Base-by-base conservation (phyloP, 2,329 filamentous ascomycete species). In the Aspergillus sp. region DNA sequence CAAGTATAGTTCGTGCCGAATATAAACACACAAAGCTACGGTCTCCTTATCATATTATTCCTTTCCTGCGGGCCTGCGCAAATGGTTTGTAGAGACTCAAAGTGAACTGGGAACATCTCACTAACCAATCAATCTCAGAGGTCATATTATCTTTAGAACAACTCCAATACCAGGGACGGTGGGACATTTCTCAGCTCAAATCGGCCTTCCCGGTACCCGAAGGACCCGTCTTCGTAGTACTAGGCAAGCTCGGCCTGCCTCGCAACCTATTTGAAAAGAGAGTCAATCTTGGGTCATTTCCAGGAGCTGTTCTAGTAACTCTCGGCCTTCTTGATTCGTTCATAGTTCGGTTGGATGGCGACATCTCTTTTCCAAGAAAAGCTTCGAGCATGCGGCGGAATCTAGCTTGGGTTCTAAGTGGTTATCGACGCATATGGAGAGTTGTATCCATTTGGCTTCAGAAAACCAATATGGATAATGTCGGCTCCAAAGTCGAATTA, bases 101-200 rank as follows among this genome's bases (percentile, higher is more conserved):
- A 53, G 15, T 30, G 22, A 34, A 4, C 43, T 38, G 32, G 38
- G 39, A 32, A 42, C 47, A 34, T 48, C 36, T 20, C 18, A 57
- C 65, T 69, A 59, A 71, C 58, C 15, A 59, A 71, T 57, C n/a
- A 32, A 36, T 44, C 51, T 36, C 62, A 84, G 82, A 79, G 62
- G 74, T 81, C 13, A 53, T 82, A 13, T 64, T 64, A 53, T 73
- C 74, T 15, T 62, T 83, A 39, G 78, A 81, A 56, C 59, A 58
- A 34, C 54, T 64, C 3, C 62, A 71, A 42, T 26, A 51, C 36
- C 59, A 55, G 17, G 56, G 52, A 12, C 45, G 50, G 24, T 59
- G 45, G 26, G 53, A 56, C 26, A 24, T 56, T 18, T 57, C 43
- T 32, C 30, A 43, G 17, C 34, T 47, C 30, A 64, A 57, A 15